Conservation (phyloP, 345 rosid species). For the Citrus hindsii region DNA sequence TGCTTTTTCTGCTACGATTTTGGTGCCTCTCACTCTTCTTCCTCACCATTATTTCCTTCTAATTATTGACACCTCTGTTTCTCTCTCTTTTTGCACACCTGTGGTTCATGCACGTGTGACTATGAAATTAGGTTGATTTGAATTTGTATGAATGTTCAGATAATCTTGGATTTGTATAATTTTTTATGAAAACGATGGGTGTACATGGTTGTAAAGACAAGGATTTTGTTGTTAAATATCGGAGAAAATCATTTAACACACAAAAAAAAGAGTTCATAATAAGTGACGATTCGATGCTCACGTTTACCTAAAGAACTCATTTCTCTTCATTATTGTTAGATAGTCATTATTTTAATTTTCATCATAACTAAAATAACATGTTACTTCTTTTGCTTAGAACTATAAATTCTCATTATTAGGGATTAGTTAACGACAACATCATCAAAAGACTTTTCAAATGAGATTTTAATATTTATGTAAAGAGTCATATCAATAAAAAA, state of each 20-base stretch:
- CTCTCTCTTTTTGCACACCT: background rate
- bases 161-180: background rate
- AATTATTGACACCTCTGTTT: conserved; percentile 16
- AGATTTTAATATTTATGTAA: too few species aligned
- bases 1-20: conserved; percentile 28
- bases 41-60: conserved; percentile 1
- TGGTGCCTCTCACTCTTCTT: conserved; percentile 8
- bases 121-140: background rate
- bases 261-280: too few species aligned
- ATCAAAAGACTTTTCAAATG: too few species aligned
- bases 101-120: background rate
- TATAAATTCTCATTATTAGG: background rate
- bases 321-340: too few species aligned
- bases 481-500: too few species aligned
- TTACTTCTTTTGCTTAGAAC: background rate
- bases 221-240: background rate
- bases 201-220: background rate
- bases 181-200: background rate
- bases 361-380: background rate
- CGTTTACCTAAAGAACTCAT: too few species aligned
- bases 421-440: background rate
- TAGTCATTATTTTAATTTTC: too few species aligned
- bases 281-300: too few species aligned
- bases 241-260: too few species aligned
- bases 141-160: background rate